Percentiles rank a stretch among this genome's conserved stretches.
phyloP scores from a whole-genome alignment of 1,284 basidiomycete species.

The Termitomyces sp. region DNA sequence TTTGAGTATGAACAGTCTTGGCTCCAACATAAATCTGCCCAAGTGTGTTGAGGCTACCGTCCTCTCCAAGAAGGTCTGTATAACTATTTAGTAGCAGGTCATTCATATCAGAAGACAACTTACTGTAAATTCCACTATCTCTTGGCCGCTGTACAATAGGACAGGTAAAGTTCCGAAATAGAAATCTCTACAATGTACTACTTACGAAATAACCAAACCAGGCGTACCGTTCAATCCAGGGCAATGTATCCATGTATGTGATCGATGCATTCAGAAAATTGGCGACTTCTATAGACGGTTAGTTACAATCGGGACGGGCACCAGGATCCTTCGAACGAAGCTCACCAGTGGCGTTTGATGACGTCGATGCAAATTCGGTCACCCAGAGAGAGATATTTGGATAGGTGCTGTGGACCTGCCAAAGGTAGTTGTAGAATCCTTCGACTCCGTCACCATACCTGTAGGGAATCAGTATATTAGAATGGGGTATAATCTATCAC shows the following conservation, averaged over 20 bases:
- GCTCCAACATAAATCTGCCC: constrained; percentile 40
- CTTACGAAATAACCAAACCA: constrained; percentile 48
- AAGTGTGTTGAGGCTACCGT: constrained; percentile 38
- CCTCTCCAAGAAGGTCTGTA: constrained; percentile 35
- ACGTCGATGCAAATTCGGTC: constrained; percentile 54
- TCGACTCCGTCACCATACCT: constrained; percentile 51
- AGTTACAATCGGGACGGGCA: not conserved
- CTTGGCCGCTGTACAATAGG: constrained; percentile 30
- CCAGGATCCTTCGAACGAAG: not conserved
- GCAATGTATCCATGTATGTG: constrained; percentile 36
- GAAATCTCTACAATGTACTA: constrained; percentile 20
- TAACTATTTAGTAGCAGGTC: constrained; percentile 1
- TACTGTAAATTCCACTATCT: constrained; percentile 35
- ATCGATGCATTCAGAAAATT: constrained; percentile 40
- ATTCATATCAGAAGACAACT: constrained; percentile 15
- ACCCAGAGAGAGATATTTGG: constrained; percentile 52
- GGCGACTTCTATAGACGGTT: constrained; percentile 27
- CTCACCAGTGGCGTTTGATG: constrained; percentile 34
- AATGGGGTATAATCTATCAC: not conserved
- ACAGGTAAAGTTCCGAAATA: not conserved
- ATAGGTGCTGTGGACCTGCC: constrained; percentile 39
- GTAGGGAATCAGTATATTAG: not conserved
- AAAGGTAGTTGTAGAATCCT: constrained; percentile 50
- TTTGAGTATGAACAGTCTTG: constrained; percentile 34
- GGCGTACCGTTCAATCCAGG: constrained; percentile 42